Evolutionary conservation across 768 basidiomycete species (phyloP), one percentile per base, ranked within the genome.

Genomic region (Mrakia blollopis): DNA sequence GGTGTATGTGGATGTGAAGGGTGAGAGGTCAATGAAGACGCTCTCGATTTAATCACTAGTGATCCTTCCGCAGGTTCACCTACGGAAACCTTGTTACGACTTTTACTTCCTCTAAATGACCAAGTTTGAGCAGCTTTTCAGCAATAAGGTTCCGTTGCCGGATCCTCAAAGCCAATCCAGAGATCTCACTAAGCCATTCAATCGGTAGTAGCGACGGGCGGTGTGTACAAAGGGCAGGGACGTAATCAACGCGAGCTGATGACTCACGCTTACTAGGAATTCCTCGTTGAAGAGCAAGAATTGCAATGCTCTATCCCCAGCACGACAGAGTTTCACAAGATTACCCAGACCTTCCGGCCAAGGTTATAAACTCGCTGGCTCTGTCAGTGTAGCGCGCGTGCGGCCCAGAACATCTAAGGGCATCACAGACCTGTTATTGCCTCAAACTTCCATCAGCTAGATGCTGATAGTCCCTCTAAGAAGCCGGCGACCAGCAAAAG

Each of bases 391-490:
- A 91, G 89, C 89, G 87, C 88, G 88, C 89, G 88, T 91, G 90
- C 88, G 88, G 89, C 89, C 90, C 89, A 90, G 89, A 90, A 90
- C 89, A 91, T 90, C 90, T 91, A 90, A 90, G 89, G 89, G 89
- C 89, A 90, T 91, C 90, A 90, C 89, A 91, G 89, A 90, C 90
- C 90, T 91, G 90, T 90, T 90, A 90, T 91, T 90, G 90, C 90
- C 89, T 90, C 89, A 89, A 90, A 91, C 90, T 89, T 90, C 89
- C 88, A 86, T 89, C 87, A 86, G 87, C 89, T 90, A 90, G 86
- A 89, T 86, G 87, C 88, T 87, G 87, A 90, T 87, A 90, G 90
- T 90, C 89, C 89, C 89, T 91, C 89, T 91, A 91, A 91, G 89
- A 91, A 91, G 89, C 87, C 88, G 81, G 85, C 86, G 87, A 87